Evolutionary conservation across 352 stramenopile species (phyloP).

Genomic region (Pythium coloratum): DNA sequence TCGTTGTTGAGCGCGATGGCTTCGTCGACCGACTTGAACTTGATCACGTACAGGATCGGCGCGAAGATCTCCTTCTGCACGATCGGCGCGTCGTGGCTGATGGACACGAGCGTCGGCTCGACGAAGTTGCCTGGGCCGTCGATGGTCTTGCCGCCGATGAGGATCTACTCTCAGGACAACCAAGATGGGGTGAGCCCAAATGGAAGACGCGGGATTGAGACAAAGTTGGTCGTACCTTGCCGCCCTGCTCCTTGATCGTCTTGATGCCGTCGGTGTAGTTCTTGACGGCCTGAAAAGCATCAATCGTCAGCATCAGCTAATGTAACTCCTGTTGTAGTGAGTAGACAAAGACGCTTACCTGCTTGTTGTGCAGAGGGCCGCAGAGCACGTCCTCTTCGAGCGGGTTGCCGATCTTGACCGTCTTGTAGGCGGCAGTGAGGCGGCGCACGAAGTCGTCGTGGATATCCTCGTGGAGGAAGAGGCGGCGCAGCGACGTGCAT

Average conservation of each 20-base stretch:
- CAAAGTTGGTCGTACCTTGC: constrained; percentile 32
- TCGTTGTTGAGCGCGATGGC: constrained; percentile 92
- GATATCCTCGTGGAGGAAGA: constrained; percentile 91
- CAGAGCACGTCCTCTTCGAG: constrained; percentile 85
- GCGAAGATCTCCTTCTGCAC: constrained; percentile 92
- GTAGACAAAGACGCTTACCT: constrained; percentile 22
- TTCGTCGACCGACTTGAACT: constrained; percentile 90
- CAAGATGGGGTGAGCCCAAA: neutral
- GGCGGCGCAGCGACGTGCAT: constrained; percentile 90
- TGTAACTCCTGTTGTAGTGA: neutral
- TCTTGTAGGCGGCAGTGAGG: constrained; percentile 84
- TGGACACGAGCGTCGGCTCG: constrained; percentile 89
- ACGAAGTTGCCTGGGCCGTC: constrained; percentile 88
- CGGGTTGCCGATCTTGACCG: constrained; percentile 88
- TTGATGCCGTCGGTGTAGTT: constrained; percentile 86
- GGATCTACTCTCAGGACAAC: constrained; percentile 47
- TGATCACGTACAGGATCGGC: constrained; percentile 90
- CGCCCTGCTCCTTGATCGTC: constrained; percentile 76
- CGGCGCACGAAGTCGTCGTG: constrained; percentile 89
- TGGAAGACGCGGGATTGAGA: neutral
- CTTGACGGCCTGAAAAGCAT: constrained; percentile 59
- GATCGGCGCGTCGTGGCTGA: constrained; percentile 77
- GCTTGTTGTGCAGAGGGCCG: constrained; percentile 72
- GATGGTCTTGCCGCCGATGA: constrained; percentile 83
- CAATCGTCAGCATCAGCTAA: neutral